phyloP scores from a whole-genome alignment of 2,329 filamentous ascomycete species.

The Sporothrix protearum region DNA sequence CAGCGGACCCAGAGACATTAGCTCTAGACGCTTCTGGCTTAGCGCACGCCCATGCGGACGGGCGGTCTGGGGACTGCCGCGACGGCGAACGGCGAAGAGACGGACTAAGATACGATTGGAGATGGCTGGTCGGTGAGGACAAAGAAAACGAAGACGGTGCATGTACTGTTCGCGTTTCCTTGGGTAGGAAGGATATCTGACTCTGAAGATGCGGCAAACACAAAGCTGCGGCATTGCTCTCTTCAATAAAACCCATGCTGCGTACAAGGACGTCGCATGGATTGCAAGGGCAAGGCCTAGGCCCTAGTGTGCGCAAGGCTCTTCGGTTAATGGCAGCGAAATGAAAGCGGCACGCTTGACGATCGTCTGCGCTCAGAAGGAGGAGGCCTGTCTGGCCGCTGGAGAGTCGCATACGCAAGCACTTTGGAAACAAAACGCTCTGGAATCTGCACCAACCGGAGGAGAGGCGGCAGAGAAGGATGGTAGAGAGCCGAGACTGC shows the following conservation, averaged over 20 bases:
- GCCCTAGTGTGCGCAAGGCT: background rate
- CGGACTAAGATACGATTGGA: background rate
- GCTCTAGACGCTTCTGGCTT: conserved; percentile 19
- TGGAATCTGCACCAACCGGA: background rate
- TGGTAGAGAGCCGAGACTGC: background rate
- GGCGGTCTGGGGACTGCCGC: conserved; percentile 25
- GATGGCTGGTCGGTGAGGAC: background rate
- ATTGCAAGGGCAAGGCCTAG: background rate
- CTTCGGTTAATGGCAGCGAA: background rate
- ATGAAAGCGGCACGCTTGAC: background rate
- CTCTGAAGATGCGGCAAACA: background rate
- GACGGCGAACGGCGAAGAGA: conserved; percentile 8
- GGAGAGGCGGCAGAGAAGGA: no score
- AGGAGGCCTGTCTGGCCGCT: background rate
- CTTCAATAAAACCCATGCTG: background rate
- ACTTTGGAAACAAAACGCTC: background rate
- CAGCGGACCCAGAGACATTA: conserved; percentile 7
- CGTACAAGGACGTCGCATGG: no score
- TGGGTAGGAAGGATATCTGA: no score
- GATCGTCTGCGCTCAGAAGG: background rate
- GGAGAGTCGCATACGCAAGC: background rate
- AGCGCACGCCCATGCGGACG: conserved; percentile 23
- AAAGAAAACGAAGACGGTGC: background rate
- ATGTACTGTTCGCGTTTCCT: no score
- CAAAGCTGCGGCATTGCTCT: background rate